Evolutionary conservation across 441 rosid genomes (phyloP).

Genomic region (Adansonia gregorii): DNA sequence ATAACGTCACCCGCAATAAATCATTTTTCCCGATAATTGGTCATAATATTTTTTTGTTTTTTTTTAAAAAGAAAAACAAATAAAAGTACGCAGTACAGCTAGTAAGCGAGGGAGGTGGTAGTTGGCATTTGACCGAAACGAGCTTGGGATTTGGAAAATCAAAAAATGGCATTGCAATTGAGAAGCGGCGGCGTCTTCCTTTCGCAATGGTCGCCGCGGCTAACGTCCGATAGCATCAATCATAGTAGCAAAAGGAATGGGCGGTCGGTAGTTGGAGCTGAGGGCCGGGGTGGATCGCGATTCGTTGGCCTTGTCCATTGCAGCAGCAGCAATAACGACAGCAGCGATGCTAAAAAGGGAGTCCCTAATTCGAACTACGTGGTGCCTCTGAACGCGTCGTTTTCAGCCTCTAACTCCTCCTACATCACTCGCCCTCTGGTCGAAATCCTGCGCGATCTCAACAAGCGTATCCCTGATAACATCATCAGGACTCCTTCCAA

Average conservation of each 20-base stretch:
- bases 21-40: no score
- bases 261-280: not conserved
- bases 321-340: slow-evolving; percentile 27
- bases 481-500: slow-evolving; percentile 53
- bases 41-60: no score
- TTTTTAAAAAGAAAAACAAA: no score
- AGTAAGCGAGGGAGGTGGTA: not conserved
- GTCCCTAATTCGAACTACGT: slow-evolving; percentile 90
- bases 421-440: slow-evolving; percentile 81
- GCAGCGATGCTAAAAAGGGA: slow-evolving; percentile 44
- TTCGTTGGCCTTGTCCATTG: slow-evolving; percentile 28
- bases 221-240: not conserved
- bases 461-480: slow-evolving; percentile 90
- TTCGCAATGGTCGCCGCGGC: slow-evolving; percentile 1
- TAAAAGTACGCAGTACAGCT: not conserved
- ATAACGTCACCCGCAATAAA: no score
- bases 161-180: slow-evolving; percentile 22
- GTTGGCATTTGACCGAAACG: not conserved
- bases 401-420: slow-evolving; percentile 30
- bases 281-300: slow-evolving; percentile 18
- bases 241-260: not conserved
- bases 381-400: slow-evolving; percentile 79
- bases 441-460: slow-evolving; percentile 96
- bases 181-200: not conserved
- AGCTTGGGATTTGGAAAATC: not conserved